Evolutionary conservation across 495 filamentous ascomycete genomes (phyloP).

Genomic region (Opeltia flavorubescens): DNA sequence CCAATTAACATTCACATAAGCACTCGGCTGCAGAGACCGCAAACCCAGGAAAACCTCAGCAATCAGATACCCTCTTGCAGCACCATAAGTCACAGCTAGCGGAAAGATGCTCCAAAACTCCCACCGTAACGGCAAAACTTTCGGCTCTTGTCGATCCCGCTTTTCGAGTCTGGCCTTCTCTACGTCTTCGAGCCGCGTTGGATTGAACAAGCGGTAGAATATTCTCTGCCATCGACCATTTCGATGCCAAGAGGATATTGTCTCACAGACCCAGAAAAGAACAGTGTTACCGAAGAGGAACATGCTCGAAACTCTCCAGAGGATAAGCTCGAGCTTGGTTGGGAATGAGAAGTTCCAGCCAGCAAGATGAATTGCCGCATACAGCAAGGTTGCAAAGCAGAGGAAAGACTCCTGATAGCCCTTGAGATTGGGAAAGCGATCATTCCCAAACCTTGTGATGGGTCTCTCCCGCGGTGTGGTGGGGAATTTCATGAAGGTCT

Average conservation of each 20-base stretch:
- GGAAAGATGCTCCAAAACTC: background rate
- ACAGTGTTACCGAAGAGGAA: constrained; percentile 2
- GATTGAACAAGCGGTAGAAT: constrained; percentile 1
- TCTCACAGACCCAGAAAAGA: constrained; percentile 2
- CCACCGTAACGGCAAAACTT: background rate
- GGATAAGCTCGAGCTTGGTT: constrained; percentile 15
- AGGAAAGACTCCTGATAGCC: background rate
- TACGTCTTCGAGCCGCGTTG: background rate
- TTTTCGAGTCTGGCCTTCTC: constrained; percentile 1
- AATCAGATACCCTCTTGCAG: constrained; percentile 8
- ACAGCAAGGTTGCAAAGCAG: background rate
- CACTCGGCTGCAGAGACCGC: background rate
- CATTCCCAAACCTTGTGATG: background rate
- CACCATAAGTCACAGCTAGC: background rate
- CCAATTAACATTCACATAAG: constrained; percentile 8
- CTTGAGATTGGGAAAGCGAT: background rate
- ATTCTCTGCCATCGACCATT: background rate
- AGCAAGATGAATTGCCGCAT: constrained; percentile 18
- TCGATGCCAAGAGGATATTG: background rate
- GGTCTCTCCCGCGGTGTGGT: background rate
- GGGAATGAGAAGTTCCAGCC: constrained; percentile 28
- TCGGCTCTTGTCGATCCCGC: background rate
- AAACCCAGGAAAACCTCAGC: constrained; percentile 10
- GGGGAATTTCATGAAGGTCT: constrained; percentile 47
- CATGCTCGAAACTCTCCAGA: constrained; percentile 18